A percentile compares a stretch with the other conserved stretches of the same genome.
Conservation (phyloP, 2,329 filamentous ascomycete species). For the Claviceps maximensis region DNA sequence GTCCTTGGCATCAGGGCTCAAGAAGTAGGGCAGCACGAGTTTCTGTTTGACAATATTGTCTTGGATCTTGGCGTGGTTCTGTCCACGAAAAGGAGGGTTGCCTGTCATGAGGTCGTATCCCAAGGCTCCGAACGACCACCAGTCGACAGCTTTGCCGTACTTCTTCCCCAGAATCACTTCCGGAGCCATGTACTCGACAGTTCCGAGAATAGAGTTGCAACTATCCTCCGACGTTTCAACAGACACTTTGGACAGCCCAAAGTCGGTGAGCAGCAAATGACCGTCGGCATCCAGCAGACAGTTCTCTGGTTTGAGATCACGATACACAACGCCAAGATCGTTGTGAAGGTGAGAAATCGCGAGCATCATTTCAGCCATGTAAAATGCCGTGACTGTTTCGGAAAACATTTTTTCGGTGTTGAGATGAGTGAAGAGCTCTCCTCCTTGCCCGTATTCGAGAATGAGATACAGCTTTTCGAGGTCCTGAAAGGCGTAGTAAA, state of each 20-base stretch:
- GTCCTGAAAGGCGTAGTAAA: slow-evolving; percentile 97
- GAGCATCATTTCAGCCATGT: slow-evolving; percentile 96
- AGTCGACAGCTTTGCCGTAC: slow-evolving; percentile 92
- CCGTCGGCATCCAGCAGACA: slow-evolving; percentile 85
- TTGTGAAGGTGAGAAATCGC: slow-evolving; percentile 88
- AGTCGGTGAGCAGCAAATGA: slow-evolving; percentile 89
- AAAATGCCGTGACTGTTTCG: slow-evolving; percentile 81
- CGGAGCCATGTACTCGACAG: slow-evolving; percentile 97
- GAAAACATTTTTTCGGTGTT: slow-evolving; percentile 90
- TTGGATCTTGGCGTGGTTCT: slow-evolving; percentile 88
- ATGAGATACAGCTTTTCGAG: slow-evolving; percentile 96
- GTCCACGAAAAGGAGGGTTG: slow-evolving; percentile 76
- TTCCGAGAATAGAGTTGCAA: slow-evolving; percentile 87
- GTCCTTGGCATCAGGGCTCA: slow-evolving; percentile 86
- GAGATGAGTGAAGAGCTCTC: slow-evolving; percentile 92
- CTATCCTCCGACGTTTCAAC: slow-evolving; percentile 43
- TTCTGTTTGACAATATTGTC: slow-evolving; percentile 95
- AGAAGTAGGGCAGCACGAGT: slow-evolving; percentile 74
- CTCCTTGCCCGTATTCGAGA: slow-evolving; percentile 91
- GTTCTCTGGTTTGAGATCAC: slow-evolving; percentile 95
- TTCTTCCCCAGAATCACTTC: slow-evolving; percentile 80
- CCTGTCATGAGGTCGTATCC: slow-evolving; percentile 90
- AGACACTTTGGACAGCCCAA: slow-evolving; percentile 90
- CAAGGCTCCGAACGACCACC: slow-evolving; percentile 94
- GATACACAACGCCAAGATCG: slow-evolving; percentile 86